Conservation (phyloP, 164 flowering plant species). For the Buxus sempervirens region DNA sequence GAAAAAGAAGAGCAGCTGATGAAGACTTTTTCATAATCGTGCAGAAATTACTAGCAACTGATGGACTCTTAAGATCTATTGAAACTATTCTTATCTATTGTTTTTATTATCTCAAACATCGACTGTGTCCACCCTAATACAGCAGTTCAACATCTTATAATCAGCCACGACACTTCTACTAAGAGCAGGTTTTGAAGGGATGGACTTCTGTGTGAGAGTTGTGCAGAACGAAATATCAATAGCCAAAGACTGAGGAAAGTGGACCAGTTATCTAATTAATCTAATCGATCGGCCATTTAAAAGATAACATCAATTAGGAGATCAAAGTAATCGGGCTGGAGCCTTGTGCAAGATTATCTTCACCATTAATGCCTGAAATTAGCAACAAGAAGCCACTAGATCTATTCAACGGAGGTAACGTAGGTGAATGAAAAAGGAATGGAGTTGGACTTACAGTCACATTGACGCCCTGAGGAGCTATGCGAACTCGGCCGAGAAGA, state of each 20-base stretch:
- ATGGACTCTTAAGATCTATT: not conserved
- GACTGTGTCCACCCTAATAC: too few species aligned
- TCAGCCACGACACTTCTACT: too few species aligned
- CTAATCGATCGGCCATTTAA: not conserved
- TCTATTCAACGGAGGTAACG: not conserved
- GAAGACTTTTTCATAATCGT: not conserved
- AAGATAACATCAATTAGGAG: not conserved
- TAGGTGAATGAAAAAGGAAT: too few species aligned
- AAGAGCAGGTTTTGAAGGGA: too few species aligned
- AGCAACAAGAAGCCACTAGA: not conserved
- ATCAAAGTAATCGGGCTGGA: not conserved
- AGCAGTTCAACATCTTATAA: too few species aligned
- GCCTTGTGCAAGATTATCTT: not conserved
- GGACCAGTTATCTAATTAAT: not conserved
- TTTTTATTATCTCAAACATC: too few species aligned
- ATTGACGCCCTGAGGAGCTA: slow-evolving; percentile 84
- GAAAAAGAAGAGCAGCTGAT: not conserved
- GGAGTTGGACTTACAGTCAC: slow-evolving; percentile 61
- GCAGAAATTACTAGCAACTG: not conserved
- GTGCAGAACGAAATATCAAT: too few species aligned
- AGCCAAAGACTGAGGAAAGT: not conserved
- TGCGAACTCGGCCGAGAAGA: slow-evolving; percentile 90
- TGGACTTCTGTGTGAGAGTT: too few species aligned
- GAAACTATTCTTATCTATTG: too few species aligned
- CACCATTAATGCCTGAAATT: not conserved